Base-by-base conservation (phyloP, 495 filamentous ascomycete species). In the Neohortaea acidophila region DNA sequence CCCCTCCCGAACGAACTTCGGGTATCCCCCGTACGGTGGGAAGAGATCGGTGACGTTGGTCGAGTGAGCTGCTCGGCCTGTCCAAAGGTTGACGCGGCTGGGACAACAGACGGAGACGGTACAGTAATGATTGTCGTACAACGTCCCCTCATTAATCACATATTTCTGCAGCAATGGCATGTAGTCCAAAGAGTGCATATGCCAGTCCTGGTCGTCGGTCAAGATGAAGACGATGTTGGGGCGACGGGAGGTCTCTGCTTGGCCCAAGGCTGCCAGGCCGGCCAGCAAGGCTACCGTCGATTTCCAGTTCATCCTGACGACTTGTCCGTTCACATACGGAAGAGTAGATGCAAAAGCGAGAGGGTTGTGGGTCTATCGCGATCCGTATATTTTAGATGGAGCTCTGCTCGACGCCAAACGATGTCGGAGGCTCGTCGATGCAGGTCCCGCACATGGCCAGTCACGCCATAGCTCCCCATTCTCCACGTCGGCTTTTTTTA, bases 41-140 rank as follows among this genome's bases (percentile, higher is more conserved):
- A 27, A 56, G 6, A 82, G 74, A 40, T 78, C 72, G 1, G 77
- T 81, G 5, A 82, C 75, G 42, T 82, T 82, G 13, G 76, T 79
- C 46, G 7, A 8, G n/a, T 27, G 24, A 27, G 24, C 24, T 27
- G 24, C 24, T n/a, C 24, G 7, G 7, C 24, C 24, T 0, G 75
- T 79, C 70, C 45, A 55, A 5, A 55, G 29, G 8, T 21, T 38
- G 8, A 52, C 52, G 3, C 52, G 45, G 4, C 47, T 51, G 7
- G 52, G 52, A 31, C 52, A 55, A 43, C 52, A 55, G 9, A 52
- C 18, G 0, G 52, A 46, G 24, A 41, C 40, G 12, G 49, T 55
- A 27, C 42, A 47, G 25, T 39, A 55, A 25, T 55, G 52, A 12
- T 35, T 33, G 22, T 35, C 40, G 40, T 37, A 55, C n/a, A 23